Conservation (phyloP, 1,284 basidiomycete genomes). For the Leccinum variabile region DNA sequence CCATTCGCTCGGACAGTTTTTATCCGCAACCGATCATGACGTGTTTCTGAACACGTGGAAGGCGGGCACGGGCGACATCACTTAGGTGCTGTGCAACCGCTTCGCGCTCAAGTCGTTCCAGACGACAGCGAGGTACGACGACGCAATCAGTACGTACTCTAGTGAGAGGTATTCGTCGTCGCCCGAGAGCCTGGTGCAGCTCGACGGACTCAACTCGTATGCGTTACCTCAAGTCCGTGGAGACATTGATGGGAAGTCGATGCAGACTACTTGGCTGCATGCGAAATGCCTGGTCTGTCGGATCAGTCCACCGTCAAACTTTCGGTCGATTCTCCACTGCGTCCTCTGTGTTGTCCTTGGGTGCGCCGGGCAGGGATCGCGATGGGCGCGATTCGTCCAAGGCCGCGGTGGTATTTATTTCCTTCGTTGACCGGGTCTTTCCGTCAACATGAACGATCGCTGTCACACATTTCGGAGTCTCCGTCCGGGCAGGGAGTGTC, state of each 20-base stretch:
- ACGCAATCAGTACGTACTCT: constrained; percentile 96
- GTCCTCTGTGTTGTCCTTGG: constrained; percentile 3
- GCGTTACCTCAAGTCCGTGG: constrained; percentile 51
- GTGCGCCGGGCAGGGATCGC: constrained; percentile 4
- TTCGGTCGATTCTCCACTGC: constrained; percentile 15
- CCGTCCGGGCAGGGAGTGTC: too few relatives aligned
- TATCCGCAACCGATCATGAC: constrained; percentile 56
- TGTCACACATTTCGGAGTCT: not conserved
- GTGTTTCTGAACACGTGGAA: constrained; percentile 81
- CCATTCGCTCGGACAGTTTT: too few relatives aligned
- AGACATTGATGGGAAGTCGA: too few relatives aligned
- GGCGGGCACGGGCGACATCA: constrained; percentile 61
- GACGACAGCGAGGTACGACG: constrained; percentile 93
- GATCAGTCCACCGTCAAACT: constrained; percentile 14
- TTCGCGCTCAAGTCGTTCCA: constrained; percentile 98
- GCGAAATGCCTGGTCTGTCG: too few relatives aligned
- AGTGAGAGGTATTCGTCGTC: constrained; percentile 92
- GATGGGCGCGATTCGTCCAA: constrained; percentile 11
- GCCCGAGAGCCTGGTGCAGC: constrained; percentile 74
- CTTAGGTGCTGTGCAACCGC: constrained; percentile 71
- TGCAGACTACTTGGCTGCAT: too few relatives aligned
- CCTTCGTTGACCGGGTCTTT: constrained; percentile 30
- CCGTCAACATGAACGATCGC: constrained; percentile 12
- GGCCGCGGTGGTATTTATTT: constrained; percentile 19
- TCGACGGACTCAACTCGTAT: constrained; percentile 97